A percentile compares a stretch with the other conserved stretches of the same genome.
phyloP scores from a whole-genome alignment of 805 yeast genomes.

The Starmerella scarabaei region DNA sequence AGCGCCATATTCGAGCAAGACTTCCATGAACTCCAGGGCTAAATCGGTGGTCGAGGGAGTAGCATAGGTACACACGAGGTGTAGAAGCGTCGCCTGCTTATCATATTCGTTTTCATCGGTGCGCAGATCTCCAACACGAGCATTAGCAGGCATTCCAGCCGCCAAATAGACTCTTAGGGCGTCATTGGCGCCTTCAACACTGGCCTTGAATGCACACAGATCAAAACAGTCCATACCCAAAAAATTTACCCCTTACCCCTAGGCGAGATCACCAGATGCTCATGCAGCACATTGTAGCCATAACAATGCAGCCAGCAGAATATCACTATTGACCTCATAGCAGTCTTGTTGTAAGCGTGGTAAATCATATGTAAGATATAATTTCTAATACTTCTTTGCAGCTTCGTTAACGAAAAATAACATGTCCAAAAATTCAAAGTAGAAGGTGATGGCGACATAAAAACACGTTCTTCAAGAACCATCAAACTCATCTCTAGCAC shows the following conservation, averaged over 20 bases:
- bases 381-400: too few species aligned
- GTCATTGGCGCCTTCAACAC: constrained; percentile 15
- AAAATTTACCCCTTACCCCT: background rate
- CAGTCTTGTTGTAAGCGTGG: too few species aligned
- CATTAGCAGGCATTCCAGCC: constrained; percentile 23
- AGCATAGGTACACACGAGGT: constrained; percentile 16
- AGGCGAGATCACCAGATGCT: background rate
- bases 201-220: constrained; percentile 19
- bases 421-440: too few species aligned
- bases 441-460: too few species aligned
- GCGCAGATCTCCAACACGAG: constrained; percentile 19
- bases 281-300: background rate
- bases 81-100: constrained; percentile 17
- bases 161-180: constrained; percentile 16
- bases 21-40: constrained; percentile 40
- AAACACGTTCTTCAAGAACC: too few species aligned
- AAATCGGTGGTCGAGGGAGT: constrained; percentile 10
- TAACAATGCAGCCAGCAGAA: background rate
- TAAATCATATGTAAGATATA: too few species aligned
- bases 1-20: constrained; percentile 71
- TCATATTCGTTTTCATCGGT: constrained; percentile 15
- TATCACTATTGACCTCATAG: too few species aligned
- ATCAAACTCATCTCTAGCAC: too few species aligned
- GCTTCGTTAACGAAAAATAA: too few species aligned
- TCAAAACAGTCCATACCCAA: constrained; percentile 18